Evolutionary conservation across 2,329 filamentous ascomycete genomes (phyloP), one percentile per base, ranked within the genome.

Genomic region (Aspergillus neotritici): DNA sequence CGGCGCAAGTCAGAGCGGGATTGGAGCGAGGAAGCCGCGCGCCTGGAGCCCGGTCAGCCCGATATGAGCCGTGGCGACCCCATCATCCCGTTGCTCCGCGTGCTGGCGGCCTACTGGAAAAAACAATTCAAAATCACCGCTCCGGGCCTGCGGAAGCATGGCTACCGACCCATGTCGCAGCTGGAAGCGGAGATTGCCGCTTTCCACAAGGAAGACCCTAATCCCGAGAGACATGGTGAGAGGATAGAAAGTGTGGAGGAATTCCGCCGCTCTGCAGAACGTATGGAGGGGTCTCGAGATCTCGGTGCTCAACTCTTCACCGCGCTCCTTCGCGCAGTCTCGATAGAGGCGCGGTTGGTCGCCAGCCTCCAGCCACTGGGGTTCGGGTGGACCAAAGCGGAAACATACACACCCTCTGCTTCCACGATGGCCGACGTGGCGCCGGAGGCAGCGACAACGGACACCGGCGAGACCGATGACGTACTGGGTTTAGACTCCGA

Each of bases 301-400:
- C 76, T 93, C 3, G 90, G 89, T 0, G 84, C 87, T 0, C 90
- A 97, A 59, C 74, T 98, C 0, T 97, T 97, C 52, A 94, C 88
- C 0, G 87, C 88, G 3, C 69, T 98, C 6, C 64, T 96, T 15
- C 77, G 93, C 51, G 88, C 83, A 0, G 62, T 97, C 9, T 87
- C 87, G 0, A 70, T 97, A 2, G 88, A 96, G 57, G 80, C 87
- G 9, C 78, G 91, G 25, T 77, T 97, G 73, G 81, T 97, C 3
- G 82, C 83, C 8, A 96, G 82, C 59, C 62, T 98, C 32, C 93
- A 97, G 60, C 84, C 89, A 1, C 69, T 87, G 15, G 93, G 93
- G 0, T 95, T 94, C 63, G 89, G 89, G 2, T 97, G 88, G 83
- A 94, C 81, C 48, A 94, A 91, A 63, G 68, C 77, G 9, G 93